Conservation (phyloP, 1,139 yeast species). For the Candida tetrigidarum region DNA sequence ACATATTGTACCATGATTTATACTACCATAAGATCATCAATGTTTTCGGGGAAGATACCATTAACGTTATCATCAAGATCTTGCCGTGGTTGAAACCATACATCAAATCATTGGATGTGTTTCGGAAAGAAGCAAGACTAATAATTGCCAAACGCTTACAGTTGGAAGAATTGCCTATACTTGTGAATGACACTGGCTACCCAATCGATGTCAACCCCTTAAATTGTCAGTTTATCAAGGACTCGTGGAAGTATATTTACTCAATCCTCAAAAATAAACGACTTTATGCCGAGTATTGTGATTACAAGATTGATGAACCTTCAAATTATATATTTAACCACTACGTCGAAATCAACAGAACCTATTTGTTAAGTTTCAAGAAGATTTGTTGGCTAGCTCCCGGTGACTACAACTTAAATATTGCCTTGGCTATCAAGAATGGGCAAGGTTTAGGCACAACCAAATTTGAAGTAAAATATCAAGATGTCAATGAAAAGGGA, state of each 20-base stretch:
- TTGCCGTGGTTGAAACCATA: conserved; percentile 48
- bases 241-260: conserved; percentile 61
- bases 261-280: conserved; percentile 54
- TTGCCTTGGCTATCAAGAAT: conserved; percentile 56
- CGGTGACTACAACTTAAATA: conserved; percentile 54
- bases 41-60: conserved; percentile 47
- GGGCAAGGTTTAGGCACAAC: conserved; percentile 65
- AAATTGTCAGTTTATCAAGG: conserved; percentile 38
- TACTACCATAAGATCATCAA: conserved; percentile 46
- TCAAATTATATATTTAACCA: conserved; percentile 48
- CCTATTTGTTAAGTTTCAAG: conserved; percentile 53
- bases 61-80: conserved; percentile 30
- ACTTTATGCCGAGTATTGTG: conserved; percentile 55
- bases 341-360: conserved; percentile 50
- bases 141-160: conserved; percentile 36
- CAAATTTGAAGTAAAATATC: conserved; percentile 49
- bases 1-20: conserved; percentile 53
- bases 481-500: conserved; percentile 24
- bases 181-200: conserved; percentile 28
- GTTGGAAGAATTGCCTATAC: conserved; percentile 27
- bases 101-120: conserved; percentile 52
- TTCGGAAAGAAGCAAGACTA: conserved; percentile 39
- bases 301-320: conserved; percentile 56
- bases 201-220: conserved; percentile 21
- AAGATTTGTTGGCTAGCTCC: conserved; percentile 53